Evolutionary conservation across 2,329 filamentous ascomycete genomes (phyloP).

Genomic region (Endoconidiophora laricicola): DNA sequence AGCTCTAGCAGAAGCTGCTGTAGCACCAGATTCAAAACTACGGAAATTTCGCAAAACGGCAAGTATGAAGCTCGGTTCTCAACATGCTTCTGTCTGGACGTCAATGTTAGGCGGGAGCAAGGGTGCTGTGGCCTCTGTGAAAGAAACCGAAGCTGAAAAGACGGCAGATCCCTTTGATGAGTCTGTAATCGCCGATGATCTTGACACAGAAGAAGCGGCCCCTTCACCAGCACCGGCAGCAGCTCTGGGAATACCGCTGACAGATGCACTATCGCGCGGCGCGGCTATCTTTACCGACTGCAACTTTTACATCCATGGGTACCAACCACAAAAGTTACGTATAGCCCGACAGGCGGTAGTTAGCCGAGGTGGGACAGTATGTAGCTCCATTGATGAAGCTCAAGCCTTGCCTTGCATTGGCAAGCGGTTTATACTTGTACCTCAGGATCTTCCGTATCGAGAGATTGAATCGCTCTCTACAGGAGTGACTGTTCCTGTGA

Average conservation of each 20-base stretch:
- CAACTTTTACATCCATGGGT: slow-evolving; percentile 44
- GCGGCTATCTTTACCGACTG: slow-evolving; percentile 36
- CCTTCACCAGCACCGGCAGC: not conserved
- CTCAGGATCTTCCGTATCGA: slow-evolving; percentile 22
- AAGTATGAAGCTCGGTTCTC: slow-evolving; percentile 64
- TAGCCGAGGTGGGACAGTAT: slow-evolving; percentile 3
- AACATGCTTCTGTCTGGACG: slow-evolving; percentile 76
- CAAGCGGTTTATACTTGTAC: slow-evolving; percentile 32
- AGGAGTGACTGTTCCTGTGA: not conserved
- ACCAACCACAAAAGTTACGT: slow-evolving; percentile 22
- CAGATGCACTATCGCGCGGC: slow-evolving; percentile 15
- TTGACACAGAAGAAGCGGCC: not conserved
- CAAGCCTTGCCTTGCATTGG: not conserved
- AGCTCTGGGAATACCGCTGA: slow-evolving; percentile 2
- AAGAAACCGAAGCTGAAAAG: not conserved
- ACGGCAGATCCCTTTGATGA: slow-evolving; percentile 5
- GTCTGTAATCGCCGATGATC: not conserved
- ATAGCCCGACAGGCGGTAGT: slow-evolving; percentile 5
- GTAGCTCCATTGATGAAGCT: slow-evolving; percentile 1
- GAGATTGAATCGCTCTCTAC: not conserved
- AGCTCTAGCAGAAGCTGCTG: slow-evolving; percentile 19
- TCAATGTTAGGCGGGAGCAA: slow-evolving; percentile 49
- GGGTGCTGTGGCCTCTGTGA: not conserved
- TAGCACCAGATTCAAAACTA: slow-evolving; percentile 37
- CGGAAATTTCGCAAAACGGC: slow-evolving; percentile 78